Evolutionary conservation across 2,329 filamentous ascomycete genomes (phyloP).

Genomic region (Trichoderma semiorbis): DNA sequence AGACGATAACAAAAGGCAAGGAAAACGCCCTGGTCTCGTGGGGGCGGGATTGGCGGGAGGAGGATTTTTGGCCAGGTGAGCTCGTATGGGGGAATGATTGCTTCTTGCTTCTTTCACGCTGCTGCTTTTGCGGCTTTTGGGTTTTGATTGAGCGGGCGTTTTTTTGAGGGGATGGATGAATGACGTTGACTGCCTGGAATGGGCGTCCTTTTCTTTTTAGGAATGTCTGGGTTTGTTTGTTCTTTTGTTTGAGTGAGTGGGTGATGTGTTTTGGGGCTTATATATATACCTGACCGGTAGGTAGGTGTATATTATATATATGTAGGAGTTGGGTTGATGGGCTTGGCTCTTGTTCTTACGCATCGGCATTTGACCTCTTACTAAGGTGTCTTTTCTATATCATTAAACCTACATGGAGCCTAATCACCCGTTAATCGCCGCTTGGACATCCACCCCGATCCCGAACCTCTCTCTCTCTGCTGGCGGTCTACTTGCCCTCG

Average conservation of each 20-base stretch:
- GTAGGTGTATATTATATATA: not conserved
- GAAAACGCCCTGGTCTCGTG: not conserved
- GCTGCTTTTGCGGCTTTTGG: not conserved
- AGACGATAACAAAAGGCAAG: not conserved
- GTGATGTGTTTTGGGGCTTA: not conserved
- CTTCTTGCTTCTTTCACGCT: not conserved
- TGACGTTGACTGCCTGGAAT: not conserved
- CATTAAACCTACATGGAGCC: not conserved
- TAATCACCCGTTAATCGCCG: slow-evolving; percentile 31
- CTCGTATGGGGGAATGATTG: not conserved
- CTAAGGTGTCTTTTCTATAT: not conserved
- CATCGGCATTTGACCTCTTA: not conserved
- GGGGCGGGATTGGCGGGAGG: not conserved
- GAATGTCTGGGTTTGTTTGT: not conserved
- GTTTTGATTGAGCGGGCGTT: not conserved
- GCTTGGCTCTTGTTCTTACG: not conserved
- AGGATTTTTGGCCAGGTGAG: slow-evolving; percentile 3
- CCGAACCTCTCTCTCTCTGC: slow-evolving; percentile 46
- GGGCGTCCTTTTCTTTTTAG: not conserved
- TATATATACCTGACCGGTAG: not conserved
- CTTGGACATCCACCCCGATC: slow-evolving; percentile 46
- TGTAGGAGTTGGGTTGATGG: not conserved
- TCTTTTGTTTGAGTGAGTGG: not conserved
- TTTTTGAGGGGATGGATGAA: not conserved
- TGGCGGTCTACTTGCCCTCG: slow-evolving; percentile 55